Conservation (phyloP, 2,329 filamentous ascomycete genomes). For the Colletotrichum sp. region DNA sequence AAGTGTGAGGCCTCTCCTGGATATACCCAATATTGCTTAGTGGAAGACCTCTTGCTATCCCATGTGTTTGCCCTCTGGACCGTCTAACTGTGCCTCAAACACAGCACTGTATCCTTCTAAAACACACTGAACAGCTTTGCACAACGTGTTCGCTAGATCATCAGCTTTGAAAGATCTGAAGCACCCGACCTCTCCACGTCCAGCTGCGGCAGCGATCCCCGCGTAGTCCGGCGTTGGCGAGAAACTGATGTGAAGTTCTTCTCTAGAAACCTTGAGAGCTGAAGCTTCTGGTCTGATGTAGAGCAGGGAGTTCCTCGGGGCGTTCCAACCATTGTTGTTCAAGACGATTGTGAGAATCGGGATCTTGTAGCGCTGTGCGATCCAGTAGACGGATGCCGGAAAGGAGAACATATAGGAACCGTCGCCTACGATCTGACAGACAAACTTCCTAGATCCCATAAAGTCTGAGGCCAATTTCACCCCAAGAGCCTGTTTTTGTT, state of each 20-base stretch:
- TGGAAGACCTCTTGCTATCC: background rate
- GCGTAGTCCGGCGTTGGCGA: slow-evolving; percentile 63
- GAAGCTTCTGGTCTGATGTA: slow-evolving; percentile 64
- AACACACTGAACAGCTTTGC: background rate
- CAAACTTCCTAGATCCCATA: slow-evolving; percentile 42
- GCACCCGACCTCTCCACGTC: slow-evolving; percentile 52
- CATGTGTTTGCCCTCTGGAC: background rate
- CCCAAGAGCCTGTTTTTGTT: slow-evolving; percentile 30
- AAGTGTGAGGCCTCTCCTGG: background rate
- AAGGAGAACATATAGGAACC: slow-evolving; percentile 49
- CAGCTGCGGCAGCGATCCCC: slow-evolving; percentile 65
- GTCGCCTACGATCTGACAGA: slow-evolving; percentile 49
- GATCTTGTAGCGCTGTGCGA: slow-evolving; percentile 44
- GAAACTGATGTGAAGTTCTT: slow-evolving; percentile 68
- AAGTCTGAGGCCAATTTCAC: slow-evolving; percentile 41
- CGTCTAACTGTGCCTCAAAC: background rate
- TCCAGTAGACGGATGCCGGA: slow-evolving; percentile 48
- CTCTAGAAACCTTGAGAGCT: slow-evolving; percentile 60
- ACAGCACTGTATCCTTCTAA: background rate
- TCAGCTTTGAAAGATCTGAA: background rate
- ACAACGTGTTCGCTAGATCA: background rate
- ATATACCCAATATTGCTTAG: background rate
- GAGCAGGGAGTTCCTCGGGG: slow-evolving; percentile 59
- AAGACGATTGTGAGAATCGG: slow-evolving; percentile 39
- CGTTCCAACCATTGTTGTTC: slow-evolving; percentile 61